phyloP scores from a whole-genome alignment of 164 flowering plant genomes.

The Tetracentron sinense region DNA sequence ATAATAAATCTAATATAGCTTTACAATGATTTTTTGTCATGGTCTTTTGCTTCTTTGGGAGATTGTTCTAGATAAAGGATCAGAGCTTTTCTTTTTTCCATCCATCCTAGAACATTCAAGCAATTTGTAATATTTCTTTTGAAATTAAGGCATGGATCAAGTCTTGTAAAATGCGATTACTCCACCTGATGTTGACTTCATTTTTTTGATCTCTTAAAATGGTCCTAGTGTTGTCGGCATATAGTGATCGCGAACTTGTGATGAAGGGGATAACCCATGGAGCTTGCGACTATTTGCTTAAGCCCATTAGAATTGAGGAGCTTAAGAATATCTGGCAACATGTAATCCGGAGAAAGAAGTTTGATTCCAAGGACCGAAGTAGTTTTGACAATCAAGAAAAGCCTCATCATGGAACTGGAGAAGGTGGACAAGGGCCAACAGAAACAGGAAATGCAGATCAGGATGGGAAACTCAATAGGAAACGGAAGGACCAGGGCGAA shows the following conservation, averaged over 20 bases:
- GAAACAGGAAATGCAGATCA: constrained; percentile 29
- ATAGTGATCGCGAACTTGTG: constrained; percentile 62
- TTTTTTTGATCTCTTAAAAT: constrained; percentile 13
- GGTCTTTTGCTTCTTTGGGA: neutral
- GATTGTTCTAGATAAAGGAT: neutral
- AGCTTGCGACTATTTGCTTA: constrained; percentile 80
- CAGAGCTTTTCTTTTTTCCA: neutral
- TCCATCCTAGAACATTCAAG: neutral
- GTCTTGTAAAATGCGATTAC: neutral
- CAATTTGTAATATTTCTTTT: neutral
- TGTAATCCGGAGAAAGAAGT: too few relatives aligned
- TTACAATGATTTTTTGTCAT: neutral
- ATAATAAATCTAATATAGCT: neutral
- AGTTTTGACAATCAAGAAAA: constrained; percentile 26
- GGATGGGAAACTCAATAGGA: constrained; percentile 40
- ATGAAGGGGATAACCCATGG: too few relatives aligned
- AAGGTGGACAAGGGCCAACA: constrained; percentile 23
- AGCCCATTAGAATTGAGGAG: constrained; percentile 85
- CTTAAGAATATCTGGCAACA: too few relatives aligned
- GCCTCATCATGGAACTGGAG: too few relatives aligned
- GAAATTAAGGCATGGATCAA: neutral
- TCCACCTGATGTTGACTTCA: neutral
- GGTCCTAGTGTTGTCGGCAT: too few relatives aligned
- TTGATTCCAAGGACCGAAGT: constrained; percentile 35
- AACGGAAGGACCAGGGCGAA: too few relatives aligned